These are phyloP conservation scores for Ogataea sp. DNA, from an alignment of 805 yeast genomes.

Conservation along the genomic window DNA sequence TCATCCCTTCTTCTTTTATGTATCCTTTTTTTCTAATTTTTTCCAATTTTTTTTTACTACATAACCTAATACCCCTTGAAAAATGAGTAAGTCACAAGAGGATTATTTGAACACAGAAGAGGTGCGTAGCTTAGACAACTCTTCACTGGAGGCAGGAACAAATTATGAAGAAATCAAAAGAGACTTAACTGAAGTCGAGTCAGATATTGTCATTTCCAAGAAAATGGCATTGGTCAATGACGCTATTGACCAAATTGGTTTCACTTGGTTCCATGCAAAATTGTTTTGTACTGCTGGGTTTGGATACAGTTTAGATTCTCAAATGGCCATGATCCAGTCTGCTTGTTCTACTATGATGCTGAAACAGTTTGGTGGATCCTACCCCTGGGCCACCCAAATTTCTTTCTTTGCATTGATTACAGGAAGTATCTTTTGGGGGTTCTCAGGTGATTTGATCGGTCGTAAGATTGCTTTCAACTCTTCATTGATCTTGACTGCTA, in stretches of 20 bases:
- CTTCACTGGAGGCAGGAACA: no score
- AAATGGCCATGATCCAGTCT: constrained; percentile 38
- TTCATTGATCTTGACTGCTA: constrained; percentile 37
- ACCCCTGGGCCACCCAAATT: constrained; percentile 37
- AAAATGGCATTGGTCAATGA: constrained; percentile 40
- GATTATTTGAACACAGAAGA: no score
- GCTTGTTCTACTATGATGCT: constrained; percentile 38
- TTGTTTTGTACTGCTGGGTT: constrained; percentile 44
- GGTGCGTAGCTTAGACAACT: no score
- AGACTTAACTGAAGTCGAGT: neutral
- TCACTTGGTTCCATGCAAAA: constrained; percentile 46
- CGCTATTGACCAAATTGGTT: constrained; percentile 54
- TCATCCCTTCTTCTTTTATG: no score
- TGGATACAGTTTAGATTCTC: constrained; percentile 50
- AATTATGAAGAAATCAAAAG: no score
- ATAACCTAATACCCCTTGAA: no score
- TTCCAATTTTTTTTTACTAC: no score
- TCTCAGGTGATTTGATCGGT: constrained; percentile 47
- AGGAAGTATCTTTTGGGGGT: constrained; percentile 52
- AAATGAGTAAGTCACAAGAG: no score
- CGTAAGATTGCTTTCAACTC: constrained; percentile 43
- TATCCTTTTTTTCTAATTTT: no score
- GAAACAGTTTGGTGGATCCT: constrained; percentile 36
- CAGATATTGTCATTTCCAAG: constrained; percentile 27
- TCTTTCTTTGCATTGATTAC: constrained; percentile 43